Conservation (phyloP, 257 asterid species). For the Nicotiana undulata region DNA sequence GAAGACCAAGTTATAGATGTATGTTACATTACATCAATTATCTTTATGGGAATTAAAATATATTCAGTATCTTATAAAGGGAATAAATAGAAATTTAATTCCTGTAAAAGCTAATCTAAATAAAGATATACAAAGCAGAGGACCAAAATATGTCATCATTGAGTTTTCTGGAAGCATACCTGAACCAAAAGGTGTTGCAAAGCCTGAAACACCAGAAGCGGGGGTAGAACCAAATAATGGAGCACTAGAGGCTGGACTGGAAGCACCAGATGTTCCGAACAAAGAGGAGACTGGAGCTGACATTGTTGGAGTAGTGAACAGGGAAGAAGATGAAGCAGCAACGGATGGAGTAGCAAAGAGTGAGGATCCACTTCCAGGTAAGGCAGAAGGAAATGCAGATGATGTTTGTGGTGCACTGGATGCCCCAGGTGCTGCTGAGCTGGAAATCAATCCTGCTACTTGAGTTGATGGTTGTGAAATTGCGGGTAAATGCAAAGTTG, state of each 20-base stretch:
- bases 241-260: conserved; percentile 46
- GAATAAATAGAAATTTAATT: not conserved
- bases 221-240: conserved; percentile 65
- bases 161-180: conserved; percentile 26
- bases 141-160: not conserved
- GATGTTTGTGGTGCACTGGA: conserved; percentile 36
- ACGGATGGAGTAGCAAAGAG: conserved; percentile 63
- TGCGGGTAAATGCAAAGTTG: conserved; percentile 78
- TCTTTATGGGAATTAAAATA: not conserved
- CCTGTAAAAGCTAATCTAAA: not conserved
- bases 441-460: conserved; percentile 35
- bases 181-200: conserved; percentile 68
- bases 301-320: conserved; percentile 63
- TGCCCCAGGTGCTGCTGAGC: conserved; percentile 51
- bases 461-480: conserved; percentile 52
- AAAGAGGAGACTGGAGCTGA: conserved; percentile 51
- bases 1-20: not conserved
- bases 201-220: conserved; percentile 49
- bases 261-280: conserved; percentile 50
- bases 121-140: not conserved
- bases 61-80: not conserved
- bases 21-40: not conserved
- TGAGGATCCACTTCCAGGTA: conserved; percentile 59
- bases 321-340: conserved; percentile 49
- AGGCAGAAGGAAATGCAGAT: conserved; percentile 36